Evolutionary conservation across 164 flowering plant genomes (phyloP).

Genomic region (Aristolochia contorta): DNA sequence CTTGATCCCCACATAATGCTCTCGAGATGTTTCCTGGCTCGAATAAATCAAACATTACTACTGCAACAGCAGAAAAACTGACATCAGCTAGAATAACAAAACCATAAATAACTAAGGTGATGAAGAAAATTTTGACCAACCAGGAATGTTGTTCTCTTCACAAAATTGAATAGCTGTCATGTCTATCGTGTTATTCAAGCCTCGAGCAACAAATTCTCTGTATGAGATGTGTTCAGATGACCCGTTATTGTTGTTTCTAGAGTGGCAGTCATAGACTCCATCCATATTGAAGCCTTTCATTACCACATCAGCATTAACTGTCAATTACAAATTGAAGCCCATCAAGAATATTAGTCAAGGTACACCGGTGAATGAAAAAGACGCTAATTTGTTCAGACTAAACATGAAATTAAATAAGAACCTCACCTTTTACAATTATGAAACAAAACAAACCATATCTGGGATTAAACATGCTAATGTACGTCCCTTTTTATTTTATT

Average conservation of each 20-base stretch:
- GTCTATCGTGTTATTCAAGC: constrained; percentile 51
- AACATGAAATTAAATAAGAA: no score
- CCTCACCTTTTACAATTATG: no score
- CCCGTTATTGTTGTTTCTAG: constrained; percentile 40
- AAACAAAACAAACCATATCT: no score
- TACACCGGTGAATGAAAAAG: not conserved
- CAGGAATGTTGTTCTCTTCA: constrained; percentile 80
- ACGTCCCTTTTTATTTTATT: no score
- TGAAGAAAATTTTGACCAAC: constrained; percentile 26
- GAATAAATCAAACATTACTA: constrained; percentile 71
- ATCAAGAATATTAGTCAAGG: not conserved
- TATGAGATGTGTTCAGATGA: constrained; percentile 65
- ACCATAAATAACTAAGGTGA: not conserved
- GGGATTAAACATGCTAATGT: no score
- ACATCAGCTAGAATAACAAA: not conserved
- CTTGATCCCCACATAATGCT: constrained; percentile 88
- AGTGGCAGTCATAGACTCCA: constrained; percentile 60
- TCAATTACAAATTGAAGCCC: not conserved
- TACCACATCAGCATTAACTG: constrained; percentile 85
- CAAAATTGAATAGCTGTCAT: constrained; percentile 71
- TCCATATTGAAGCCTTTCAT: constrained; percentile 76
- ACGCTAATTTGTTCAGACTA: not conserved
- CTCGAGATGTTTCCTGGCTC: constrained; percentile 87
- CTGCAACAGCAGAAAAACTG: constrained; percentile 22
- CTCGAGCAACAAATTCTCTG: constrained; percentile 63